Conservation (phyloP, 2,329 filamentous ascomycete species). For the Zymoseptoria crescenta region DNA sequence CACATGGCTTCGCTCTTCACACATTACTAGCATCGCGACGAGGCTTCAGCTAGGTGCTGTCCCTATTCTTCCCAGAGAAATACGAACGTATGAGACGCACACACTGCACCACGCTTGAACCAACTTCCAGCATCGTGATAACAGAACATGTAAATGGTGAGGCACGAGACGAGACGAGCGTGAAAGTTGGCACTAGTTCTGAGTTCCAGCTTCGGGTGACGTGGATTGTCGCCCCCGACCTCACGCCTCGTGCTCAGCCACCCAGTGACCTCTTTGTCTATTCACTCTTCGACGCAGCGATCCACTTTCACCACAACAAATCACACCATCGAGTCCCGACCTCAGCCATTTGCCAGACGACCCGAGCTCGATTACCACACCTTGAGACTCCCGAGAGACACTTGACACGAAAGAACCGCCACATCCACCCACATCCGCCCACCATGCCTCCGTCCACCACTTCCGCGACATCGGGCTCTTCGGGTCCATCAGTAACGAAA, state of each 20-base stretch:
- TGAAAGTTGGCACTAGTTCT: conserved; percentile 1
- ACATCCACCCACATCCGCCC: not conserved
- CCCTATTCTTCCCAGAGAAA: not conserved
- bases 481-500: conserved; percentile 12
- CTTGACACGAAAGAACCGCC: not conserved
- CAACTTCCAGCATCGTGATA: no score
- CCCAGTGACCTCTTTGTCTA: not conserved
- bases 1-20: not conserved
- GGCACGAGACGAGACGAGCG: not conserved
- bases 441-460: conserved; percentile 25
- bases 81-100: not conserved
- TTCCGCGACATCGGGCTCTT: conserved; percentile 13
- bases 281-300: not conserved
- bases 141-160: not conserved
- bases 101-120: no score
- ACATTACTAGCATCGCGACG: not conserved
- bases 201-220: conserved; percentile 11
- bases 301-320: no score
- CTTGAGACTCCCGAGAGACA: not conserved
- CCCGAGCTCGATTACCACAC: not conserved
- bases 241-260: not conserved
- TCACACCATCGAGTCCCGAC: no score
- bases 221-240: not conserved
- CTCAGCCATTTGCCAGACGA: not conserved
- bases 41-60: not conserved